phyloP scores from a whole-genome alignment of 164 flowering plant genomes.

The Sedum album region DNA sequence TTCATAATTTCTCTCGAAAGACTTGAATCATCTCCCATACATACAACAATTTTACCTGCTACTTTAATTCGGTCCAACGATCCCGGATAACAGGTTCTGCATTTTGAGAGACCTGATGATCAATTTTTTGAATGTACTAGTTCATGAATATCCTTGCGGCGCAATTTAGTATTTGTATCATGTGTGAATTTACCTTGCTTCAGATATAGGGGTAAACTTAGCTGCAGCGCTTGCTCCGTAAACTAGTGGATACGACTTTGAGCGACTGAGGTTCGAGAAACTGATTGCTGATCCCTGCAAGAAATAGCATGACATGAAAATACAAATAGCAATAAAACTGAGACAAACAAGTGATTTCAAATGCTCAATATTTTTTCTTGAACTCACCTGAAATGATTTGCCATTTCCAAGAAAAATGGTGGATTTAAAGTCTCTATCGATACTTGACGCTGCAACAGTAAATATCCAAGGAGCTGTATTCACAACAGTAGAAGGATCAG shows the following conservation, averaged over 20 bases:
- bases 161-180: background rate
- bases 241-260: slow-evolving; percentile 43
- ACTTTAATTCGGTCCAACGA: slow-evolving; percentile 51
- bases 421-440: slow-evolving; percentile 57
- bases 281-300: slow-evolving; percentile 60
- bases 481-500: slow-evolving; percentile 48
- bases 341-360: background rate
- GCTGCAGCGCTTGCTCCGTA: slow-evolving; percentile 43
- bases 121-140: background rate
- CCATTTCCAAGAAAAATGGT: slow-evolving; percentile 54
- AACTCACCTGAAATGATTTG: slow-evolving; percentile 27
- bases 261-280: slow-evolving; percentile 47
- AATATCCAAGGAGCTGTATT: slow-evolving; percentile 78
- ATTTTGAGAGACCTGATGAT: background rate
- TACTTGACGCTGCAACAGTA: slow-evolving; percentile 63
- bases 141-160: background rate
- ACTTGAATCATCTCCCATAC: slow-evolving; percentile 25
- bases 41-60: slow-evolving; percentile 57
- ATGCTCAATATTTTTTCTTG: background rate
- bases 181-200: slow-evolving; percentile 43
- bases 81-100: slow-evolving; percentile 77
- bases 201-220: slow-evolving; percentile 41
- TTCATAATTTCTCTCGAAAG: slow-evolving; percentile 42
- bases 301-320: background rate
- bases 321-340: background rate